phyloP scores from a whole-genome alignment of 139 green algal species.

The Chlorella sp. region DNA sequence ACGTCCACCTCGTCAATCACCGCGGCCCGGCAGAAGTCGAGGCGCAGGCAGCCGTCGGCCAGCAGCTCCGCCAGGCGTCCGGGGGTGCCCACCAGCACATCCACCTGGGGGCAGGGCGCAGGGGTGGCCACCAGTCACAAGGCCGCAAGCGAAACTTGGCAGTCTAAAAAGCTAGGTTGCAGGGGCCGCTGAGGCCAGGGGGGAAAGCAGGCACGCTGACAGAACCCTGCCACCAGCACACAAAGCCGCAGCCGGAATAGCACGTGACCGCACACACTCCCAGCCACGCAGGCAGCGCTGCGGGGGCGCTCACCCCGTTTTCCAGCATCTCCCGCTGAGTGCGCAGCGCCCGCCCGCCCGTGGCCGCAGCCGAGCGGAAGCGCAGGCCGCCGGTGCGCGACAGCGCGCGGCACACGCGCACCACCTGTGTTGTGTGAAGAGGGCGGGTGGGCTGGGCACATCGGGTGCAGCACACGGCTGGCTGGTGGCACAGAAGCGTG shows the following conservation, averaged over 20 bases:
- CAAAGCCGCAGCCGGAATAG: too few relatives aligned
- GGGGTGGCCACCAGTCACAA: too few relatives aligned
- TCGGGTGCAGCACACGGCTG: too few relatives aligned
- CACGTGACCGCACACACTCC: too few relatives aligned
- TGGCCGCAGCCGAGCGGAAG: slow-evolving; percentile 61
- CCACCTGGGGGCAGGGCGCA: slow-evolving; percentile 35
- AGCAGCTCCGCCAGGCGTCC: slow-evolving; percentile 71
- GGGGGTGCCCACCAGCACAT: slow-evolving; percentile 85
- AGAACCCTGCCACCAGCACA: too few relatives aligned
- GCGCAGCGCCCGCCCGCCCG: slow-evolving; percentile 64
- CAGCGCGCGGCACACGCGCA: slow-evolving; percentile 48
- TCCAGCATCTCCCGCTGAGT: slow-evolving; percentile 74
- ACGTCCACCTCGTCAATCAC: slow-evolving; percentile 93
- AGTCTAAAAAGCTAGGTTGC: too few relatives aligned
- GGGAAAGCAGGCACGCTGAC: too few relatives aligned
- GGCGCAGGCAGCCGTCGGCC: slow-evolving; percentile 50
- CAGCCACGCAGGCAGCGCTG: too few relatives aligned
- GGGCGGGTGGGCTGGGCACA: too few relatives aligned
- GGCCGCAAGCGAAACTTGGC: too few relatives aligned
- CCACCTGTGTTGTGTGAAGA: slow-evolving; percentile 44
- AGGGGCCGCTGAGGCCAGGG: too few relatives aligned
- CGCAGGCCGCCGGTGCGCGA: slow-evolving; percentile 29
- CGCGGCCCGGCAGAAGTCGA: slow-evolving; percentile 55
- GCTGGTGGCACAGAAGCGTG: too few relatives aligned
- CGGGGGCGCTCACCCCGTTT: slow-evolving; percentile 44